Evolutionary conservation across 306 rosid species (phyloP), one percentile per base, ranked within the genome.

Genomic region (Malus sieversii): DNA sequence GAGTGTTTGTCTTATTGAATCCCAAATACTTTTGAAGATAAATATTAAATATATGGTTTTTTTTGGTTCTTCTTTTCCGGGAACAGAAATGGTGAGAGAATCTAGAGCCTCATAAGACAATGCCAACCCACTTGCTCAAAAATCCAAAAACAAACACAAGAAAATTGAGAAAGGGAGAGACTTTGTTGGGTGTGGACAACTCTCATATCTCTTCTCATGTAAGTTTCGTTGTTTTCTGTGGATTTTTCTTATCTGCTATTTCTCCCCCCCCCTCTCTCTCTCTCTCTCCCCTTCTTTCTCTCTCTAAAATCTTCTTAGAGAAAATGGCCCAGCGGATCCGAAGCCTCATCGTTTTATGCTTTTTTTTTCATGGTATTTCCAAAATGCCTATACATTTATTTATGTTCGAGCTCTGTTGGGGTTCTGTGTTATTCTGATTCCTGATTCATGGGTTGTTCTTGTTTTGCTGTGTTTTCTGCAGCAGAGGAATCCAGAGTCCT

Each of bases 281-380:
- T 3, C 20, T 40, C 15, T 57, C 42, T 66, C 62, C 76, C 80
- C 78, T 67, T 83, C 80, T 78, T 67, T 87, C 85, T 82, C 86
- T 86, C 78, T 78, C 78, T 68, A 73, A 22, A 80, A 86, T 89
- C 92, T 86, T 80, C 85, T 78, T 80, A 61, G 85, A 83, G 80
- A 85, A 87, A 86, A 86, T 91, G 92, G 82, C 85, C 87, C 87
- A 84, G 85, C 81, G 82, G 94, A 87, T 87, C 92, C 88, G 82
- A 91, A 86, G 70, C 45, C 79, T 82, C 82, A 82, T 67, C 79
- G 78, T 82, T 87, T 44, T 83, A 83, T 79, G 79, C 84, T 82
- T 83, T 23, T 22, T n/a, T 29, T 52, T 82, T 78, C 75, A 69
- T 75, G 42, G 75, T 14, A 69, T 72, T 72, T 45, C 40, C 48